Conservation (phyloP, 2,329 filamentous ascomycete genomes). For the Chalaropsis thielavioides region DNA sequence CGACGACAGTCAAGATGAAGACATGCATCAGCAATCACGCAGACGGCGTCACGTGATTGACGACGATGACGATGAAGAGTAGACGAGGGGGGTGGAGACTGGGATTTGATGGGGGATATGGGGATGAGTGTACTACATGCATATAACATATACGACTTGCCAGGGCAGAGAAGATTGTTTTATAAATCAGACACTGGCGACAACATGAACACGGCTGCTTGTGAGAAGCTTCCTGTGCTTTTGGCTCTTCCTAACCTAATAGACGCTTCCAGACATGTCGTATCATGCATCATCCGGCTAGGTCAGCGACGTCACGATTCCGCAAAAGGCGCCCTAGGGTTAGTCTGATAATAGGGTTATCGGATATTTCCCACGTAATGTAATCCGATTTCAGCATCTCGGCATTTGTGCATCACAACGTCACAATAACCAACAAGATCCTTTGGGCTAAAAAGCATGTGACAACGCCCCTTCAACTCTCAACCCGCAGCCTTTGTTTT, state of each 20-base stretch:
- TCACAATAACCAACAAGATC: neutral
- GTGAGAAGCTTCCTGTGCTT: no score
- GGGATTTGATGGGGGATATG: neutral
- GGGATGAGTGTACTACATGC: neutral
- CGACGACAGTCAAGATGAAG: conserved; percentile 32
- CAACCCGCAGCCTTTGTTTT: neutral
- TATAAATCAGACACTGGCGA: neutral
- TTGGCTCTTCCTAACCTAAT: no score
- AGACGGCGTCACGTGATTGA: conserved; percentile 44
- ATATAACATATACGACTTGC: neutral
- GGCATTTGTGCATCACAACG: neutral
- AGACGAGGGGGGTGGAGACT: neutral
- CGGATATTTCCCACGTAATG: neutral
- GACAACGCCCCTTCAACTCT: neutral
- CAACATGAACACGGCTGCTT: no score
- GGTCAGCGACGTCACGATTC: no score
- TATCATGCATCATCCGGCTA: no score
- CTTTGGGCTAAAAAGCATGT: neutral
- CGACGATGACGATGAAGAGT: conserved; percentile 41
- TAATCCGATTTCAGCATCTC: neutral
- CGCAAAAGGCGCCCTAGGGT: neutral
- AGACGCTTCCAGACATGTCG: no score
- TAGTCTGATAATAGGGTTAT: neutral
- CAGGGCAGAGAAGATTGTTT: neutral
- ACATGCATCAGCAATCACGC: conserved; percentile 37